Conservation (phyloP, 768 basidiomycete genomes). For the Pholiota microspora region DNA sequence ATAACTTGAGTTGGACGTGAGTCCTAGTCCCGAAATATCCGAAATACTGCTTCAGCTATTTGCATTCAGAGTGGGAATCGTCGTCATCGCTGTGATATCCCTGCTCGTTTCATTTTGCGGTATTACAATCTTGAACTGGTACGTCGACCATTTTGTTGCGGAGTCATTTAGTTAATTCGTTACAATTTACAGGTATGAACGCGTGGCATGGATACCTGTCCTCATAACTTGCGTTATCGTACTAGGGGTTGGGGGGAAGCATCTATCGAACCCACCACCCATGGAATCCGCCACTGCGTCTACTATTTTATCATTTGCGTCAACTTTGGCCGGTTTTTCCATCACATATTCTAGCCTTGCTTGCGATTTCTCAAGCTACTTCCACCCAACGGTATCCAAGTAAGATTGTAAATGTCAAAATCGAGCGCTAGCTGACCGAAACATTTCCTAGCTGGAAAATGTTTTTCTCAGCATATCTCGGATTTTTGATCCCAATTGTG, state of each 20-base stretch:
- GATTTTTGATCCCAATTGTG: constrained; percentile 61
- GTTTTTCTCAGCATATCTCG: constrained; percentile 68
- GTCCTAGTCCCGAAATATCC: constrained; percentile 10
- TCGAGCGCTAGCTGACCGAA: not conserved
- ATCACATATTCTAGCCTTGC: constrained; percentile 60
- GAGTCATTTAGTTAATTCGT: not conserved
- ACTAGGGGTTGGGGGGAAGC: constrained; percentile 70
- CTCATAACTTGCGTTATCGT: constrained; percentile 71
- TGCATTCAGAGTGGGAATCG: constrained; percentile 67
- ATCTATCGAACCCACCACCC: constrained; percentile 51
- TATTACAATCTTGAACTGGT: constrained; percentile 46
- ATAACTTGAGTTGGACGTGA: constrained; percentile 43
- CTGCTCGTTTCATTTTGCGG: constrained; percentile 67
- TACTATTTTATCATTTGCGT: constrained; percentile 61
- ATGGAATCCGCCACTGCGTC: constrained; percentile 52
- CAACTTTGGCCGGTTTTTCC: constrained; percentile 71
- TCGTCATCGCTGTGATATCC: constrained; percentile 69
- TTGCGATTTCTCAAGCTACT: constrained; percentile 78
- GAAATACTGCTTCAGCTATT: not conserved
- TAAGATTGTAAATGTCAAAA: constrained; percentile 15
- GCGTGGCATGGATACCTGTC: constrained; percentile 74
- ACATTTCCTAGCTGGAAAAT: constrained; percentile 51
- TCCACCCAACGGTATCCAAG: constrained; percentile 56
- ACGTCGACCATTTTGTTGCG: constrained; percentile 3
- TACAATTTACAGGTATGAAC: constrained; percentile 52